Evolutionary conservation across 805 yeast species (phyloP), one percentile per base, ranked within the genome.

Genomic region (Barnettozyma vustinii): DNA sequence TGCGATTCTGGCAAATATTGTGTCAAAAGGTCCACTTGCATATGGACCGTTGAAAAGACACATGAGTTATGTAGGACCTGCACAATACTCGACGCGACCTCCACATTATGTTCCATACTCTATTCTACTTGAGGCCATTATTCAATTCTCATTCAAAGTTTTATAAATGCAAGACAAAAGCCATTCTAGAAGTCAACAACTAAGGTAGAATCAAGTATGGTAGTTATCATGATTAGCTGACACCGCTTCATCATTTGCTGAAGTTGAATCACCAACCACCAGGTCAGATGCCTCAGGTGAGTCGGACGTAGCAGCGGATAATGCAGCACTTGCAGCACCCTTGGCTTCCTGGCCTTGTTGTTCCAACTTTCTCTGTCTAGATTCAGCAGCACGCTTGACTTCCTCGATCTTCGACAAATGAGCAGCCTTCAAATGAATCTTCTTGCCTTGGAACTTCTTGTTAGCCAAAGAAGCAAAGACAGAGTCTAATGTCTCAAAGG

Each of bases 371-470:
- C 48, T 45, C 44, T 48, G 55, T 51, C 58, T 53, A 10, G 51
- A 48, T 46, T 50, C 61, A 18, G 71, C 73, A 42, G 74, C 69
- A 33, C 57, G 58, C 57, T 71, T 63, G 18, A 74, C 75, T 50
- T 75, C 77, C 44, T 70, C 71, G 45, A 77, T 64, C 55, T 75
- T 76, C 16, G 67, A 57, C 19, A 70, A 52, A 44, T 56, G 67
- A 0, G 81, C 79, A 19, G 76, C 70, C 44, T 56, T 66, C 40
- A 76, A 59, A 9, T 44, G 40, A 18, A 74, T 62, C 47, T 51
- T 59, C 52, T 66, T 69, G 36, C 73, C 72, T 37, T 66, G 55
- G 42, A 76, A 57, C 49, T 68, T 71, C 50, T 65, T 64, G 30
- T 62, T 66, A 37, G 68, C 55, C 50, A 77, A 63, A 18, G 62